Evolutionary conservation across 2,329 filamentous ascomycete genomes (phyloP), one percentile per base, ranked within the genome.

Genomic region (Fonsecaea erecta): DNA sequence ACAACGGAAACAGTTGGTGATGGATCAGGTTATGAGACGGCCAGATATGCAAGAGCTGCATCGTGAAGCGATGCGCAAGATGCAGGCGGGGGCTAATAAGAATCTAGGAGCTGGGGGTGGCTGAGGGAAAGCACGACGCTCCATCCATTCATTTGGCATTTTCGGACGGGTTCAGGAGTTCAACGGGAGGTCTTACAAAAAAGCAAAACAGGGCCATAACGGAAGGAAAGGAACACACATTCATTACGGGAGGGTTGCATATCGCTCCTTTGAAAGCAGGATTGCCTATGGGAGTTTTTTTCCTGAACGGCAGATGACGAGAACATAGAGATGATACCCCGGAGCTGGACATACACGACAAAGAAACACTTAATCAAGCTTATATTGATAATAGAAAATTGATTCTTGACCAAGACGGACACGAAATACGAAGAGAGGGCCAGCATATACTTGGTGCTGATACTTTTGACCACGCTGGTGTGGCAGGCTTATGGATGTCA

Each of bases 21-120:
- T 92, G 72, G 90, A 92, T 69, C 86, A 89, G 75, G 84, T 86
- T 69, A 95, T 96, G 90, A 84, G 91, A 60, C 87, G 86, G 16
- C 88, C 89, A 0, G 86, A 90, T 68, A 85, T 96, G 81, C 81
- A 90, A 58, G 89, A 91, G 52, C 84, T 88, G 24, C 93, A 97
- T 75, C 84, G 90, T 21, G 89, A 93, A 68, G 91, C 90, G 0
- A 84, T 97, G 85, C 84, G 90, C 68, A 88, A 84, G 75, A 90
- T 97, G 88, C 93, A 97, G 75, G 82, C 83, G 14, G 77, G 79
- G 55, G 85, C 84, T 0, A 85, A 84, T 67, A 76, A 65, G 32
- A 71, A 66, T 26, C 53, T 71, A 34, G 35, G 60, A 53, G 52
- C 30, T 21, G 62, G 59, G 8, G 57, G 51, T n/a, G 64, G 55